Percentiles rank a stretch among this genome's conserved stretches.
Conservation (phyloP, 75 land plant genomes). For the Ceratopteris richardii region DNA sequence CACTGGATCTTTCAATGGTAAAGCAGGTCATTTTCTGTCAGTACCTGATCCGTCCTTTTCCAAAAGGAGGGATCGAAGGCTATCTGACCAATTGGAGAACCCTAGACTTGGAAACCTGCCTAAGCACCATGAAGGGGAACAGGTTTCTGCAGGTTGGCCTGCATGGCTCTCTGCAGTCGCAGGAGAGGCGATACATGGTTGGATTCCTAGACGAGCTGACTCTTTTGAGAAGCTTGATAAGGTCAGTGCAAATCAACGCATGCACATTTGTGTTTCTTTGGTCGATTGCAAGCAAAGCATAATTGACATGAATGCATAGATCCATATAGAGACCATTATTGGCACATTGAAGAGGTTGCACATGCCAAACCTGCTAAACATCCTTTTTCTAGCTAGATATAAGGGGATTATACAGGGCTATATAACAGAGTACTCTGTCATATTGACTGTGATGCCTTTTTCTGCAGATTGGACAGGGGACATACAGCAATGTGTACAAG, state of each 20-base stretch:
- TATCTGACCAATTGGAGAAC: background rate
- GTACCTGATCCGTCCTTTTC: too few species aligned
- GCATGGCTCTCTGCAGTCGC: conserved; percentile 59
- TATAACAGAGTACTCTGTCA: too few species aligned
- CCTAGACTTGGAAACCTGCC: conserved; percentile 10
- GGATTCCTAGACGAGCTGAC: conserved; percentile 56
- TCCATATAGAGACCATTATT: too few species aligned
- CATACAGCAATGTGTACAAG: conserved; percentile 87
- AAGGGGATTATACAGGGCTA: too few species aligned
- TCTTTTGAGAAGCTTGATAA: conserved; percentile 59
- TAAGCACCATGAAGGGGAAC: conserved; percentile 24
- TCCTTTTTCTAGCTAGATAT: too few species aligned
- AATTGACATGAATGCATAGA: too few species aligned
- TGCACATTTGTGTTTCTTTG: background rate
- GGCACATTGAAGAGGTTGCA: too few species aligned
- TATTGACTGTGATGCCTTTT: too few species aligned
- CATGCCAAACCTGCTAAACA: too few species aligned
- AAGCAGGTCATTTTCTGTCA: too few species aligned
- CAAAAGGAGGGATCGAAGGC: background rate
- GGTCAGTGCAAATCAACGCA: conserved; percentile 17
- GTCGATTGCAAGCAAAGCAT: too few species aligned
- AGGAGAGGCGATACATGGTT: conserved; percentile 63
- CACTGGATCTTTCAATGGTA: too few species aligned
- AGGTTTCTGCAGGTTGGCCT: conserved; percentile 66
- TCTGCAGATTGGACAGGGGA: conserved; percentile 80